Base-by-base conservation (phyloP, 306 rosid genomes). In the Cucurbita argyrosperma region DNA sequence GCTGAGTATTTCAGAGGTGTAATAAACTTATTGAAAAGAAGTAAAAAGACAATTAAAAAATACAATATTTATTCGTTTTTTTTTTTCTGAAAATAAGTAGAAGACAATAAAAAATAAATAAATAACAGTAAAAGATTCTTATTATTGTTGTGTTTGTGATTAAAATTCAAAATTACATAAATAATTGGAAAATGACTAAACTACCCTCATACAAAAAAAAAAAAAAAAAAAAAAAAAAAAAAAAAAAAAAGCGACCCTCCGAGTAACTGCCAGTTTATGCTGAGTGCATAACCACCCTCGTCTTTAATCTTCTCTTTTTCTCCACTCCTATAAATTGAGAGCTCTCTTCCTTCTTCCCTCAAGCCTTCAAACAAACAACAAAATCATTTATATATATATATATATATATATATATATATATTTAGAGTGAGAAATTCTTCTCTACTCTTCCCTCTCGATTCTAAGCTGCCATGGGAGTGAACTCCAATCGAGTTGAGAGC, bases 401-500 rank as follows among this genome's bases (percentile, higher is more conserved):
- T 30, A 30, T 30, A 30, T 30, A 2, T 30, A 30, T 30, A 21
- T 21, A 21, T 21, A 21, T 21, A 30, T 30, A 30, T 30, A 30
- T 30, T 30, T 30, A 30, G 35, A 30, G 35, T 0, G 35, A 30
- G 35, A 30, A 30, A 30, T 30, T 30, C 35, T 30, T 30, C 35
- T 30, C 35, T 30, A 30, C 35, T 30, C 35, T 26, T 26, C 63
- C 10, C 40, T 26, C 63, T 58, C 46, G 15, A 35, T 23, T 45
- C 4, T 4, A 21, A 11, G 30, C 21, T 56, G 9, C 46, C 71
- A 92, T 90, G 98, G 92, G 85, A 72, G 79, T 83, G 19, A 88
- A 83, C 76, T 85, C 88, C 8, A 88, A 86, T 71, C 81, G 96
- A 83, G 97, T 90, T 11, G 97, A 91, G 54, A 74, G 84, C 65